Conservation (phyloP, 2,329 filamentous ascomycete species). For the Colletotrichum cereale region DNA sequence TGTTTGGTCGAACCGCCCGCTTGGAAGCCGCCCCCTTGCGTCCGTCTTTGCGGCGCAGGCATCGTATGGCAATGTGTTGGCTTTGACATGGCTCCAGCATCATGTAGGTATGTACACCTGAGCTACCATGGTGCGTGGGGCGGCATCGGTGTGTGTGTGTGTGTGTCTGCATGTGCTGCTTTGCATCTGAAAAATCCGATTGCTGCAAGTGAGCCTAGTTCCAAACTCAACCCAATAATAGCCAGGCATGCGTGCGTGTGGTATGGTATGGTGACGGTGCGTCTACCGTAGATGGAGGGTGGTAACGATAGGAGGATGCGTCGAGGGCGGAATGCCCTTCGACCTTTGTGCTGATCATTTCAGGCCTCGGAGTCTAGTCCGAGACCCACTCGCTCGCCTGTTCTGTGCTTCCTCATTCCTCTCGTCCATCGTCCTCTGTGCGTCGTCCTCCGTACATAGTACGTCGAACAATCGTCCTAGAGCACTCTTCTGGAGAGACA, state of each 20-base stretch:
- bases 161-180: not conserved
- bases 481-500: not conserved
- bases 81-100: not conserved
- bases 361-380: constrained; percentile 43
- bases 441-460: not conserved
- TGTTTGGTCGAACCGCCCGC: constrained; percentile 9
- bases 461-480: not conserved
- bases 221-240: not conserved
- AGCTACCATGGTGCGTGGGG: constrained; percentile 1
- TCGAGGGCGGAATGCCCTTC: not conserved
- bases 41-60: not conserved
- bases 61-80: not conserved
- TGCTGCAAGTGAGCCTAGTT: constrained; percentile 11
- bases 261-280: not conserved
- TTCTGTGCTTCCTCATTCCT: not conserved
- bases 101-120: not conserved
- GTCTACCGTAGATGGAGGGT: not conserved
- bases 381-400: constrained; percentile 41
- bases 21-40: constrained; percentile 7
- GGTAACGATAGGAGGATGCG: not conserved
- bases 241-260: not conserved
- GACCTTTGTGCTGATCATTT: constrained; percentile 29
- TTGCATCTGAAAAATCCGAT: constrained; percentile 4
- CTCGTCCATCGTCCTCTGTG: not conserved
- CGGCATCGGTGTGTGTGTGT: not conserved